Conservation (phyloP, 2,329 filamentous ascomycete species). For the Aspergillus sp. region DNA sequence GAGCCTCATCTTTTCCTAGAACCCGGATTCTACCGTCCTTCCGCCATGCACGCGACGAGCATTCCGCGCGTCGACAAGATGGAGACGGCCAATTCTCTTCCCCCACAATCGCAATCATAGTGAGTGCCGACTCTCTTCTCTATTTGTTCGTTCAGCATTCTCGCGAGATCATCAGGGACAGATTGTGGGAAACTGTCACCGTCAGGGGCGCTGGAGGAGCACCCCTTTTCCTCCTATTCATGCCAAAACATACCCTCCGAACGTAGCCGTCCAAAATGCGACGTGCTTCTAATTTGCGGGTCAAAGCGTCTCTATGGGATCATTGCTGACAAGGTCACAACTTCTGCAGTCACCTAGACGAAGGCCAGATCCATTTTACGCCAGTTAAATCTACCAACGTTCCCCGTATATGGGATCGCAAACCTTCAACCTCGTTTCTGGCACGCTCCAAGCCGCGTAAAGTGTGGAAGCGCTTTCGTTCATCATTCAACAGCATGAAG, state of each 20-base stretch:
- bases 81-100: neutral
- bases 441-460: constrained; percentile 43
- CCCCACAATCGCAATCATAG: constrained; percentile 5
- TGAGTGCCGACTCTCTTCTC: neutral
- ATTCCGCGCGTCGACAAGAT: constrained; percentile 12
- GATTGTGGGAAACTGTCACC: neutral
- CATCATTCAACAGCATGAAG: constrained; percentile 36
- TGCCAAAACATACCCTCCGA: neutral
- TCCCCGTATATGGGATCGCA: constrained; percentile 47
- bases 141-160: constrained; percentile 1
- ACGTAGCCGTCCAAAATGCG: neutral
- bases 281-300: neutral
- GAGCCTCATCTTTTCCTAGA: neutral
- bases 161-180: neutral
- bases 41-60: constrained; percentile 1
- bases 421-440: constrained; percentile 42
- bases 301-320: neutral
- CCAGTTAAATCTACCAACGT: constrained; percentile 36
- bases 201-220: neutral
- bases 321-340: neutral
- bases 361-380: constrained; percentile 42
- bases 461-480: constrained; percentile 47
- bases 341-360: constrained; percentile 12
- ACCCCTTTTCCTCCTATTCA: constrained; percentile 5
- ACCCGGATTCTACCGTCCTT: neutral